phyloP scores from a whole-genome alignment of 2,329 filamentous ascomycete genomes.

The Apiospora hydei region DNA sequence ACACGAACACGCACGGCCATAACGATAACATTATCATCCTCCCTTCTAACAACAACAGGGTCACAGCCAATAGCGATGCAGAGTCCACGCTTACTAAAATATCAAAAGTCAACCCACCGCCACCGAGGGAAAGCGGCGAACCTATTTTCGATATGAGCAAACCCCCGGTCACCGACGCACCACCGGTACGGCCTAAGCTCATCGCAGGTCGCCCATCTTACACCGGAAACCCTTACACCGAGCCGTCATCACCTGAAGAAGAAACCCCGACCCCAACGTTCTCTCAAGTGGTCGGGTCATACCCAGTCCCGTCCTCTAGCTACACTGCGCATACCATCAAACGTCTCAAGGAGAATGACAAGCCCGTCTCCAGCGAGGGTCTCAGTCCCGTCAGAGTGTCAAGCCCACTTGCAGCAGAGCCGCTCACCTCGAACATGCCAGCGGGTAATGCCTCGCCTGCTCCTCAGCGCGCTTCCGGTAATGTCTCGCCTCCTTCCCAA shows the following conservation, averaged over 20 bases:
- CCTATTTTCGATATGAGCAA: neutral
- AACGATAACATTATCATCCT: constrained; percentile 30
- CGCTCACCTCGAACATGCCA: constrained; percentile 26
- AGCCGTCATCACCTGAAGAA: constrained; percentile 37
- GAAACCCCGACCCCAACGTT: constrained; percentile 39
- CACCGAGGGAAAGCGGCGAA: constrained; percentile 37
- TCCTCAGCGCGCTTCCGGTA: neutral
- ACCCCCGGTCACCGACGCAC: neutral
- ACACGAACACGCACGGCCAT: constrained; percentile 28
- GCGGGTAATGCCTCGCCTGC: neutral
- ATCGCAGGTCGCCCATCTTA: constrained; percentile 45
- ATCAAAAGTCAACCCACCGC: constrained; percentile 45
- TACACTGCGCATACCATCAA: constrained; percentile 44
- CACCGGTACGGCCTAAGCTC: constrained; percentile 38
- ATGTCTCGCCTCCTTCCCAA: neutral
- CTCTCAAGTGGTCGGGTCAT: constrained; percentile 36
- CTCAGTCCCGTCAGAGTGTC: constrained; percentile 39
- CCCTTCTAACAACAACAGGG: constrained; percentile 37
- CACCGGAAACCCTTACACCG: constrained; percentile 39
- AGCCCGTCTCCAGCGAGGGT: constrained; percentile 37
- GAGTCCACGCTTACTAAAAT: constrained; percentile 53
- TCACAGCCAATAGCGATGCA: constrained; percentile 49
- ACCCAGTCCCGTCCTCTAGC: constrained; percentile 41
- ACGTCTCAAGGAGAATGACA: constrained; percentile 39
- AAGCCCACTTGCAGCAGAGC: constrained; percentile 36